Conservation (phyloP, 2,329 filamentous ascomycete genomes). For the Neofusicoccum parvum region DNA sequence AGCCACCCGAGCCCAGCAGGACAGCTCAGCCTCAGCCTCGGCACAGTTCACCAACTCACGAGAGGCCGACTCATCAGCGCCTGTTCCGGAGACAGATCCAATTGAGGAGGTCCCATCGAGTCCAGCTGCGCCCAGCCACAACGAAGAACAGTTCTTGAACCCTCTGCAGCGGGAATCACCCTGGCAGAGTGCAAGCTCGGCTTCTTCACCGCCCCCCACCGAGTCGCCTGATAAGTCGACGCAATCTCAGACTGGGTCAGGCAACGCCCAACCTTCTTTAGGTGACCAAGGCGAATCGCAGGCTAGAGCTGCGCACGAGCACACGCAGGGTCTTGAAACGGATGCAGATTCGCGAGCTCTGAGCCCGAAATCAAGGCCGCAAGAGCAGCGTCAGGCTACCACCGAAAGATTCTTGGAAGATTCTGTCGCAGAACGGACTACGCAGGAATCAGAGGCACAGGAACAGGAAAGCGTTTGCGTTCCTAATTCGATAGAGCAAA, state of each 20-base stretch:
- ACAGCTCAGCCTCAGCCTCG: background rate
- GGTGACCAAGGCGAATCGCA: background rate
- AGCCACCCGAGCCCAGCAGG: background rate
- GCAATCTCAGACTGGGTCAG: background rate
- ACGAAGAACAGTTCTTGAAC: background rate
- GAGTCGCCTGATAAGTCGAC: conserved; percentile 6
- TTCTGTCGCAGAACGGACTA: background rate
- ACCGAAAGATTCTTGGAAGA: background rate
- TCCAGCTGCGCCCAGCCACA: background rate
- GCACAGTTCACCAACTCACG: conserved; percentile 7
- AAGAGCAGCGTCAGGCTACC: background rate
- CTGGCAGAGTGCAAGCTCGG: background rate
- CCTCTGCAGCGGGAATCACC: background rate
- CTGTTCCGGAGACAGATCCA: conserved; percentile 21
- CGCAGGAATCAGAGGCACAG: background rate
- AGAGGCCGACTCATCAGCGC: conserved; percentile 12
- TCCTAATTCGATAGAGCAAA: too few relatives aligned
- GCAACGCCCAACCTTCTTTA: background rate
- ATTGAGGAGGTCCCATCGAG: conserved; percentile 20
- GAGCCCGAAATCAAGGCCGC: background rate
- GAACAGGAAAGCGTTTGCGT: background rate
- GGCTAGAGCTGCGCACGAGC: background rate
- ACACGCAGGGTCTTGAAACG: background rate
- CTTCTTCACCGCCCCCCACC: conserved; percentile 6
- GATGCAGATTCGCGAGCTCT: background rate